A percentile compares a stretch with the other conserved stretches of the same genome.
Conservation (phyloP, 179 eudicot genomes). For the Spinacia oleracea region DNA sequence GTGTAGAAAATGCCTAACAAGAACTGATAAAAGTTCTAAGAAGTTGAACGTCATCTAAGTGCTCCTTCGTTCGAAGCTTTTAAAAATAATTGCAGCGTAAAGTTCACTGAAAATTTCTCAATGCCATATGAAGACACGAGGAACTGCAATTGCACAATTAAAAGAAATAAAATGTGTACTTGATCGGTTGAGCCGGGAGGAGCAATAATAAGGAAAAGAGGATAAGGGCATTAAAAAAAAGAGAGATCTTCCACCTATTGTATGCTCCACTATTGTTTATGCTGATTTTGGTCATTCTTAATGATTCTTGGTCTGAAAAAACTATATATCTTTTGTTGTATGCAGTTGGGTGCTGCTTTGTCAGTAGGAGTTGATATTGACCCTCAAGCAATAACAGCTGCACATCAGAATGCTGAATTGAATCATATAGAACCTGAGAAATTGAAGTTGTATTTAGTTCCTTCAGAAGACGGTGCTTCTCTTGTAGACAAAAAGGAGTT, state of each 20-base stretch:
- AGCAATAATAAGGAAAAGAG: background rate
- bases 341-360: constrained; percentile 80
- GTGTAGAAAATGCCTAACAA: background rate
- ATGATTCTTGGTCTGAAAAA: constrained; percentile 6
- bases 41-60: background rate
- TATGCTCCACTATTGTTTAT: background rate
- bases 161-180: background rate
- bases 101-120: background rate
- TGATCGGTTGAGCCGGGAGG: background rate
- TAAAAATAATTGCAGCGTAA: background rate
- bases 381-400: constrained; percentile 83
- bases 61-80: background rate
- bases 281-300: background rate
- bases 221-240: background rate
- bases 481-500: constrained; percentile 28
- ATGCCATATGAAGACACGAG: background rate
- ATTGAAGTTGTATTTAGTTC: constrained; percentile 58
- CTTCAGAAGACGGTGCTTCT: constrained; percentile 34
- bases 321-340: constrained; percentile 3
- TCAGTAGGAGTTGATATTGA: constrained; percentile 88
- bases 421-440: constrained; percentile 66
- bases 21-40: background rate
- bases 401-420: constrained; percentile 71
- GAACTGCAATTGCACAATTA: background rate
- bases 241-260: background rate